Percentiles rank a stretch among this genome's conserved stretches.
phyloP scores from a whole-genome alignment of 228 moss, liverwort and hornwort genomes.

The Sphagnum magellanicum region DNA sequence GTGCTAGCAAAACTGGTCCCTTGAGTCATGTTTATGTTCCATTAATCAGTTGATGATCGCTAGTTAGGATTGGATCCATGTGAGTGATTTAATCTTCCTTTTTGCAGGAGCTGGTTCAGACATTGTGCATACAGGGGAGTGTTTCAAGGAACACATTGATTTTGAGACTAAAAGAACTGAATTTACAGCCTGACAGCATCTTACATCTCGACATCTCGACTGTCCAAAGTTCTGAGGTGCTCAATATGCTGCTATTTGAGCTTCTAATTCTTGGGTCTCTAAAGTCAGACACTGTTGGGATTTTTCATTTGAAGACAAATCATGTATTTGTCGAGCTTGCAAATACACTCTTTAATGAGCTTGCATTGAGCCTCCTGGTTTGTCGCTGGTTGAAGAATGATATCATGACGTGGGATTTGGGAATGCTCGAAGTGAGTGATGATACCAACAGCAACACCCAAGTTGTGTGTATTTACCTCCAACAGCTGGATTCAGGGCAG shows the following conservation, averaged over 20 bases:
- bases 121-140: conserved; percentile 39
- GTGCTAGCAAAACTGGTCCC: not conserved
- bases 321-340: conserved; percentile 36
- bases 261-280: conserved; percentile 52
- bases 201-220: conserved; percentile 51
- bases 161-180: conserved; percentile 24
- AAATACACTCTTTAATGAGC: conserved; percentile 50
- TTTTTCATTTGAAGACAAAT: conserved; percentile 38
- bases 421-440: conserved; percentile 32
- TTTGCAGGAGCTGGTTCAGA: conserved; percentile 30
- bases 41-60: too few relatives aligned
- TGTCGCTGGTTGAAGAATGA: conserved; percentile 44
- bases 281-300: conserved; percentile 43
- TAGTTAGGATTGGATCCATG: too few relatives aligned
- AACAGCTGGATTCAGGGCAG: conserved; percentile 31
- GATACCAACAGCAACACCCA: conserved; percentile 34
- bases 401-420: conserved; percentile 37
- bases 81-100: too few relatives aligned
- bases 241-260: conserved; percentile 56
- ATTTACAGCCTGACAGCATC: conserved; percentile 22
- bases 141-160: conserved; percentile 32
- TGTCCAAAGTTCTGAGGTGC: conserved; percentile 28
- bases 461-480: conserved; percentile 37
- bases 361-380: conserved; percentile 35
- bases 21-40: too few relatives aligned